phyloP scores from a whole-genome alignment of 768 basidiomycete species.

The Boletus sensibilis region DNA sequence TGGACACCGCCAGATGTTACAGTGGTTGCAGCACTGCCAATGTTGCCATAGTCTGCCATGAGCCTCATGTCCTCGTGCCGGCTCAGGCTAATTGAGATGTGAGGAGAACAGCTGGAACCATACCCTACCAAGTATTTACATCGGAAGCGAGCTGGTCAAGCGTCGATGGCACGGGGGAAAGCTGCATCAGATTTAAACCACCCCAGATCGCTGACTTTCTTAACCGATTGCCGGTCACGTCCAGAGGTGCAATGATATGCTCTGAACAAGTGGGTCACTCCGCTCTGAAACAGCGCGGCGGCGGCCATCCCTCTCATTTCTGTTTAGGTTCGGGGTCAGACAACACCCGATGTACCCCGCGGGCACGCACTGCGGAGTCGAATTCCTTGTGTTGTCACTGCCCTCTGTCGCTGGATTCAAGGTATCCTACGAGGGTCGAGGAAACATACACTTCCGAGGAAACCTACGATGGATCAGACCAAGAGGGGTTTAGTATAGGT shows the following conservation, averaged over 20 bases:
- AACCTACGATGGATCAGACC: not conserved
- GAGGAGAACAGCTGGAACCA: not conserved
- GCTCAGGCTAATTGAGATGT: not conserved
- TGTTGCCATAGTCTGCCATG: not conserved
- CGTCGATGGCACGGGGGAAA: not conserved
- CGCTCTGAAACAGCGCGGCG: conserved; percentile 6
- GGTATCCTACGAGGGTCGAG: not conserved
- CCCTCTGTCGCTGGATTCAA: conserved; percentile 1
- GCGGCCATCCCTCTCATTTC: not conserved
- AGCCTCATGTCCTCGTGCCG: not conserved
- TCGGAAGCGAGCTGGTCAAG: not conserved
- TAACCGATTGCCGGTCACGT: not conserved
- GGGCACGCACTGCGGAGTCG: not conserved
- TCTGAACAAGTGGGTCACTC: not conserved
- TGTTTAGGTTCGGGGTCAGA: not conserved
- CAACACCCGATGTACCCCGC: conserved; percentile 8
- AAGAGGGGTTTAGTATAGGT: not conserved
- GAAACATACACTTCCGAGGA: not conserved
- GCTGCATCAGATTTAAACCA: not conserved
- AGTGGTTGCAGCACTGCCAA: not conserved
- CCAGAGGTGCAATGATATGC: not conserved
- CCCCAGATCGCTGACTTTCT: not conserved
- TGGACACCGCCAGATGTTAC: not conserved
- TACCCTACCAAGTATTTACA: not conserved
- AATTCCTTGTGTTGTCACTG: not conserved